Evolutionary conservation across 768 basidiomycete species (phyloP).

Genomic region (Amanita exitialis): DNA sequence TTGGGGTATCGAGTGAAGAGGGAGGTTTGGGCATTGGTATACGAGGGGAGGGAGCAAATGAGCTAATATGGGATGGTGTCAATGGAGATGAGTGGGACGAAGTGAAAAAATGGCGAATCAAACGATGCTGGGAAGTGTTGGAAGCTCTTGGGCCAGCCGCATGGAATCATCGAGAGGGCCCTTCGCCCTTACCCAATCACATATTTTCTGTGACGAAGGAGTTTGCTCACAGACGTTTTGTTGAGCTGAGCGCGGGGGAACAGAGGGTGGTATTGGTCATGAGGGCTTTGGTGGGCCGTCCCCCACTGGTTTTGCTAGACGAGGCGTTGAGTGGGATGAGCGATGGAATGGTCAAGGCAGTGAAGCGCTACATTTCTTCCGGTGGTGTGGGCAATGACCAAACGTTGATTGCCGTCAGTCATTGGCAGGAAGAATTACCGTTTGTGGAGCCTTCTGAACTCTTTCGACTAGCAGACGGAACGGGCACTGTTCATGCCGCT

Average conservation of each 20-base stretch:
- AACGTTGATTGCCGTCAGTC: slow-evolving; percentile 78
- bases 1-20: slow-evolving; percentile 35
- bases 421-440: slow-evolving; percentile 89
- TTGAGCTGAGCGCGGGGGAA: slow-evolving; percentile 57
- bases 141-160: slow-evolving; percentile 48
- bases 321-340: slow-evolving; percentile 96
- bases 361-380: slow-evolving; percentile 50
- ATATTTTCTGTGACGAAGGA: slow-evolving; percentile 15
- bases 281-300: slow-evolving; percentile 71
- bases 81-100: slow-evolving; percentile 13
- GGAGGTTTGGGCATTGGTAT: slow-evolving; percentile 13
- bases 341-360: slow-evolving; percentile 58
- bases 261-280: slow-evolving; percentile 79
- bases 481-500: background rate
- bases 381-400: slow-evolving; percentile 46
- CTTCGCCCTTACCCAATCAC: background rate
- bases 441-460: slow-evolving; percentile 44
- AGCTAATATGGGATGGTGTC: background rate
- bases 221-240: slow-evolving; percentile 47
- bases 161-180: slow-evolving; percentile 21
- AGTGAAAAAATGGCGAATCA: slow-evolving; percentile 24
- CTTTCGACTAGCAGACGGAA: slow-evolving; percentile 15
- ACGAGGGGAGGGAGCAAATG: slow-evolving; percentile 11
- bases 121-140: slow-evolving; percentile 46
- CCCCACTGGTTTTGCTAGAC: slow-evolving; percentile 74